Evolutionary conservation across 345 rosid species (phyloP).

Genomic region (Eucalyptus fibrosa): DNA sequence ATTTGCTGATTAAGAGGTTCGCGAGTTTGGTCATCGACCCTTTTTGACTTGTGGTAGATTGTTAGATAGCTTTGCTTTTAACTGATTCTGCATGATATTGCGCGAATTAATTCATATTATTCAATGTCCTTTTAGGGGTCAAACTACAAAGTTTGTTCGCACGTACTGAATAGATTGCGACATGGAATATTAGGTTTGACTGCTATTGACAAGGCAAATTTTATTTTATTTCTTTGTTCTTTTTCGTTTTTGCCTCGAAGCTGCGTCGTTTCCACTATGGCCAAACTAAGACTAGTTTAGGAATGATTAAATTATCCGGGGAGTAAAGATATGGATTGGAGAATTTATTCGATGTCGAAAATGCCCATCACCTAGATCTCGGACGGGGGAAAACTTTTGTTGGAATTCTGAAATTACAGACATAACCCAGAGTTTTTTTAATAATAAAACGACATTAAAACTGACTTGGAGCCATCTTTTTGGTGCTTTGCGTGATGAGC

Average conservation of each 20-base stretch:
- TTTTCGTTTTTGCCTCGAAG: not conserved
- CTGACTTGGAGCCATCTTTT: not conserved
- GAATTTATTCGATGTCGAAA: not conserved
- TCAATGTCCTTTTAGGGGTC: not conserved
- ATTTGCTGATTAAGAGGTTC: not conserved
- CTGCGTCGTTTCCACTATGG: not conserved
- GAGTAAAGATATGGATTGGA: not conserved
- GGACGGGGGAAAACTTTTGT: not conserved
- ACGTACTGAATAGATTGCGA: not conserved
- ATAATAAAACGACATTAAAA: not conserved
- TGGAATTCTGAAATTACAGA: not conserved
- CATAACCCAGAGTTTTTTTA: not conserved
- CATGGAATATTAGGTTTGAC: not conserved
- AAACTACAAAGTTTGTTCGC: not conserved
- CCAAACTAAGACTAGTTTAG: not conserved
- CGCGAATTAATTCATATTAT: not conserved
- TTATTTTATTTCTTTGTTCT: not conserved
- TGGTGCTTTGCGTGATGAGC: not conserved
- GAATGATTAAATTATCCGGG: not conserved
- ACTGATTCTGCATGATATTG: not conserved
- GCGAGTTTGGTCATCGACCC: not conserved
- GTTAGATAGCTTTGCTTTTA: not conserved
- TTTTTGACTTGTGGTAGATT: not conserved
- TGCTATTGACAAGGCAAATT: not conserved
- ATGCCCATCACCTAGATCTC: not conserved